These are phyloP conservation scores for Tuber calosporum DNA, from an alignment of 495 filamentous ascomycete genomes.

Conservation along the genomic window DNA sequence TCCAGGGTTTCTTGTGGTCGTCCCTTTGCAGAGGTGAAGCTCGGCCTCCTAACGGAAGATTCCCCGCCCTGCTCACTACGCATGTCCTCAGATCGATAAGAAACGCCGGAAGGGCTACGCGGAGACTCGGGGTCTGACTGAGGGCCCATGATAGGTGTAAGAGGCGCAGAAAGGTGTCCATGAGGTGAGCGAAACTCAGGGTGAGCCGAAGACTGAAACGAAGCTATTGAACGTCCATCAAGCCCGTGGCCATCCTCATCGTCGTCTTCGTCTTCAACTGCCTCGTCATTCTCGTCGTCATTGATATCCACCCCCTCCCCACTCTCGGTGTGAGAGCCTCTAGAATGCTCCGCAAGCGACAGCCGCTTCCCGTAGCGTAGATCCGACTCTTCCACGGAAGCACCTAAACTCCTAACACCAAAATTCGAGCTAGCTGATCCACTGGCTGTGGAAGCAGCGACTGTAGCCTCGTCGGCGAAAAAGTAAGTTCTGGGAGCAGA, in stretches of 20 bases:
- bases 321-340: conserved; percentile 11
- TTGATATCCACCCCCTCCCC: conserved; percentile 5
- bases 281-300: conserved; percentile 23
- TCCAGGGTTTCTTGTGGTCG: conserved; percentile 28
- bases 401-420: conserved; percentile 39
- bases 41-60: conserved; percentile 3
- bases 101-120: conserved; percentile 28
- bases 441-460: conserved; percentile 46
- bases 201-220: conserved; percentile 33
- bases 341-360: conserved; percentile 26
- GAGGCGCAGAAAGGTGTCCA: conserved; percentile 27
- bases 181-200: conserved; percentile 23
- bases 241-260: conserved; percentile 41
- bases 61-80: conserved; percentile 47
- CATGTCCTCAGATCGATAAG: conserved; percentile 47
- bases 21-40: conserved; percentile 36
- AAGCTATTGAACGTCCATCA: conserved; percentile 38
- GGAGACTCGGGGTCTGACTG: conserved; percentile 32
- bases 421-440: conserved; percentile 29
- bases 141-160: conserved; percentile 38
- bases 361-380: conserved; percentile 16
- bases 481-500: conserved; percentile 53
- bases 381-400: conserved; percentile 43
- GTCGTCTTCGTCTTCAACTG: conserved; percentile 43
- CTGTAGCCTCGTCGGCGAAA: conserved; percentile 50